Base-by-base conservation (phyloP, 2,329 filamentous ascomycete species). In the Aspergillus sp. region DNA sequence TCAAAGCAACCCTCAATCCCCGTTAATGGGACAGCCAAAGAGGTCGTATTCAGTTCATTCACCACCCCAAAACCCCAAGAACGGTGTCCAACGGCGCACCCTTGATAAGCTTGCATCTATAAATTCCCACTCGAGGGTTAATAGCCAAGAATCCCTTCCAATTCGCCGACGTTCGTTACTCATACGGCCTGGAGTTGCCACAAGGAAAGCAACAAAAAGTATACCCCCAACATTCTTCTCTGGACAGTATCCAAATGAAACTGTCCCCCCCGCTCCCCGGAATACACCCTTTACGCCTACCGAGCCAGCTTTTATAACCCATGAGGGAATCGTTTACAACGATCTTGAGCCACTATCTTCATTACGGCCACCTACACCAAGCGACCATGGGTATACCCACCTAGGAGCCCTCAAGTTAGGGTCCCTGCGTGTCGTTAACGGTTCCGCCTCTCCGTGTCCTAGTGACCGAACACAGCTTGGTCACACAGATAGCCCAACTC, bases 401-500 rank as follows among this genome's bases (percentile, higher is more conserved):
- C 58, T 76, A n/a, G 73, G 74, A 17, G 68, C 68, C 6, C 64
- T 76, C n/a, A 75, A 75, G 49, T 59, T 74, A 23, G 74, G 74
- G 9, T 75, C 74, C n/a, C 54, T 76, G 31, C 71, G 74, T 21
- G 71, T 76, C 7, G 73, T 76, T 6, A 76, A 76, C 55, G 70
- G 71, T 5, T 70, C 71, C 21, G 65, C 65, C n/a, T 76, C 74
- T 11, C 73, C 74, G 9, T 73, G 70, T 33, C 67, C 73, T 11
- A 76, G 72, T 57, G 71, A 75, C 27, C 68, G 71, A 21, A 60
- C 65, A 43, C 65, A 62, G 19, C 55, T 71, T 12, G 54, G 61
- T 24, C 59, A 52, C 23, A 27, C 65, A 35, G 48, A 46, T 37
- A 57, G 54, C 40, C 49, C 62, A 19, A 50, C 48, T 23, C 47